Percentiles rank a stretch among this genome's conserved stretches.
phyloP scores from a whole-genome alignment of 73 alveolate species.

The Strombidium stylifer region DNA sequence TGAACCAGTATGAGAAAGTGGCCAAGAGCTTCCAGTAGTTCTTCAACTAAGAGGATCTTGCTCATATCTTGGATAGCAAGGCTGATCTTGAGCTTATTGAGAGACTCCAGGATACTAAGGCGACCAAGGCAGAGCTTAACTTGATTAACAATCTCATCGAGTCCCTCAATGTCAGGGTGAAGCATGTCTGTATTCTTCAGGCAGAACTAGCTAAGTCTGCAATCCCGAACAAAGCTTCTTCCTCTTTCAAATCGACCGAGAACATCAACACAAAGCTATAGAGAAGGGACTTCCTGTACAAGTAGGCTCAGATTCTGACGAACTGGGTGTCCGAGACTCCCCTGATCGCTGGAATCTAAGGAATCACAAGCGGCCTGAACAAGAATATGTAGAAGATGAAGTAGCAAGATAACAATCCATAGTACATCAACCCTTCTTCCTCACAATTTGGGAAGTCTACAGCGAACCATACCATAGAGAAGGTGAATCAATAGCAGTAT shows the following conservation, averaged over 20 bases:
- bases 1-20: conserved; percentile 23
- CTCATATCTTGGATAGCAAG: conserved; percentile 11
- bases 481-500: no score
- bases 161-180: neutral
- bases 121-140: neutral
- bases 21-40: conserved; percentile 7
- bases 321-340: conserved; percentile 15
- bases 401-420: no score
- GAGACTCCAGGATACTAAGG: conserved; percentile 11
- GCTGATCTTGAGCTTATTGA: conserved; percentile 6
- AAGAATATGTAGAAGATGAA: no score
- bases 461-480: no score
- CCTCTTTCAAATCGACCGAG: conserved; percentile 1
- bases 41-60: conserved; percentile 23
- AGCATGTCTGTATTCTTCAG: conserved; percentile 3
- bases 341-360: neutral
- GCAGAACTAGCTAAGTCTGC: conserved; percentile 15
- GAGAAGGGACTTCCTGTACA: conserved; percentile 16
- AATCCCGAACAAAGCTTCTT: neutral
- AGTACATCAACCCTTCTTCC: no score
- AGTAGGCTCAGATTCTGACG: conserved; percentile 1
- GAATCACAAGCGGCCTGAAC: no score
- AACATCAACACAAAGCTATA: conserved; percentile 1
- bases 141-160: neutral
- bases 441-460: no score